These are phyloP conservation scores for Dicorynia guianensis DNA, from an alignment of 306 rosid species.

Conservation along the genomic window DNA sequence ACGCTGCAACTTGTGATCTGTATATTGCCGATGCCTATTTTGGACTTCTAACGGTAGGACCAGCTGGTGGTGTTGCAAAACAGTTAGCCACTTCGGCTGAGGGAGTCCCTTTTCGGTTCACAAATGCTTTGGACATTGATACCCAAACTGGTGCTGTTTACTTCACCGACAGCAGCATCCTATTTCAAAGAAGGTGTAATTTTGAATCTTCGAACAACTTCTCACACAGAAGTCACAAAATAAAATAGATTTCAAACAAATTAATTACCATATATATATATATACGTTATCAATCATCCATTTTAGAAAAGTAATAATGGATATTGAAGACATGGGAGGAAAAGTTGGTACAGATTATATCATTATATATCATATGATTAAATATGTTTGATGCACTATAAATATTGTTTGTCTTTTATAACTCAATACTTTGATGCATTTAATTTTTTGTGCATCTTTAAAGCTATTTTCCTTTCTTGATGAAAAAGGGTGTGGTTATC, in stretches of 20 bases:
- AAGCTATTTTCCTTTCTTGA: neutral
- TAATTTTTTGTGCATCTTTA: no score
- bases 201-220: neutral
- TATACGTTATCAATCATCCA: no score
- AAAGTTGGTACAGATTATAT: no score
- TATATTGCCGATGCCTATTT: conserved; percentile 61
- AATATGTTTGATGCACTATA: no score
- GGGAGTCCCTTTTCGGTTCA: conserved; percentile 53
- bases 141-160: conserved; percentile 53
- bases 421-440: no score
- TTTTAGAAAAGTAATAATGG: no score
- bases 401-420: no score
- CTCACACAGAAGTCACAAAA: no score
- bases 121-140: conserved; percentile 65
- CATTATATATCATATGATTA: no score
- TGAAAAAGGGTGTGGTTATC: conserved; percentile 42
- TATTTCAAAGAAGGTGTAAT: conserved; percentile 61
- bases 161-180: conserved; percentile 66
- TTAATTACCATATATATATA: no score
- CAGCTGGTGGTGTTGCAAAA: conserved; percentile 51
- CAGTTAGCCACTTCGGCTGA: conserved; percentile 51
- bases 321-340: no score
- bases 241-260: no score
- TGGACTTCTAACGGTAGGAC: conserved; percentile 53
- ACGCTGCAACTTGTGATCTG: conserved; percentile 31